Evolutionary conservation across 1,284 basidiomycete genomes (phyloP).

Genomic region (Coriolopsis trogii): DNA sequence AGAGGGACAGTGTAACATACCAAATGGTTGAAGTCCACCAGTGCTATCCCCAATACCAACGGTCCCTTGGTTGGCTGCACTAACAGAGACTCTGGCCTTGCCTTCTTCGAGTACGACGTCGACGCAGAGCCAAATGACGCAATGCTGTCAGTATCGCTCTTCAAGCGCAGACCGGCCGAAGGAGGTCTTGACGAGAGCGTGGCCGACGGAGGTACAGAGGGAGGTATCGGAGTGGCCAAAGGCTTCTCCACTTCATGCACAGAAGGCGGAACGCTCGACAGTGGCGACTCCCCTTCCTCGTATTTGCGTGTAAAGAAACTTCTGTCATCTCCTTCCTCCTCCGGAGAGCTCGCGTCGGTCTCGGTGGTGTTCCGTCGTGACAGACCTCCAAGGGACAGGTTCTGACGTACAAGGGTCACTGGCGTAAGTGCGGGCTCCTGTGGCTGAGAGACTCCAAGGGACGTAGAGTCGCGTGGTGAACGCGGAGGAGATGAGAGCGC

Average conservation of each 20-base stretch:
- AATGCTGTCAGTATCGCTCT: slow-evolving; percentile 55
- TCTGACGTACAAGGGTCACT: slow-evolving; percentile 30
- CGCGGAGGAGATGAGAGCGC: slow-evolving; percentile 63
- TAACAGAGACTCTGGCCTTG: slow-evolving; percentile 75
- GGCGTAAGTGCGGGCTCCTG: slow-evolving; percentile 26
- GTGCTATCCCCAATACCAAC: slow-evolving; percentile 79
- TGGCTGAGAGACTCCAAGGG: slow-evolving; percentile 41
- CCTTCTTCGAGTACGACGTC: slow-evolving; percentile 71
- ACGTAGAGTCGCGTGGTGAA: slow-evolving; percentile 32
- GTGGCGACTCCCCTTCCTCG: slow-evolving; percentile 46
- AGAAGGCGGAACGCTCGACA: slow-evolving; percentile 54
- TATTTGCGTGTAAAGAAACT: slow-evolving; percentile 48
- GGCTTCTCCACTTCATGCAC: slow-evolving; percentile 44
- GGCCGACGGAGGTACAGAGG: slow-evolving; percentile 21
- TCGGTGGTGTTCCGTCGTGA: slow-evolving; percentile 40
- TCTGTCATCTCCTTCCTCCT: slow-evolving; percentile 43
- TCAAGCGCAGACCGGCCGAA: slow-evolving; percentile 32
- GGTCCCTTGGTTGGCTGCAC: slow-evolving; percentile 59
- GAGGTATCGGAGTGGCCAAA: slow-evolving; percentile 17
- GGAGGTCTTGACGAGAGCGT: slow-evolving; percentile 26
- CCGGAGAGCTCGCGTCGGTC: slow-evolving; percentile 50
- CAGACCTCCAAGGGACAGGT: slow-evolving; percentile 25
- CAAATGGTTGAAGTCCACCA: slow-evolving; percentile 91
- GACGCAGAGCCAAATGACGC: slow-evolving; percentile 58
- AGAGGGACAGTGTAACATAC: slow-evolving; percentile 43